Evolutionary conservation across 306 rosid species (phyloP), one percentile per base, ranked within the genome.

Genomic region (Sechiopsis laciniata): DNA sequence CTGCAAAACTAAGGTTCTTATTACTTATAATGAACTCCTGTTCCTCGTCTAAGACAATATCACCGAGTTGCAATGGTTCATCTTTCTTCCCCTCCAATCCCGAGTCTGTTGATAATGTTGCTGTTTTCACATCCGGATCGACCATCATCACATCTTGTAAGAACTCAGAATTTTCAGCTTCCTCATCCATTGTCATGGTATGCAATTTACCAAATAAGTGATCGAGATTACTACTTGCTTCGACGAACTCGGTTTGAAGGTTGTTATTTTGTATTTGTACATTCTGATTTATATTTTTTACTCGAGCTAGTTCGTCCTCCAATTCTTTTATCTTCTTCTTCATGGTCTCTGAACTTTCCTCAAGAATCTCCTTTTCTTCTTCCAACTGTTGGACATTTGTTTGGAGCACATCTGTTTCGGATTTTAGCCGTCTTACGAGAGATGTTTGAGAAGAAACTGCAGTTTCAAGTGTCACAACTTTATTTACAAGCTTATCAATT

Each of bases 401-500:
- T 53, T 89, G 91, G 69, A 95, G 90, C 57, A 82, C 80, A 72
- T 89, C 91, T 13, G 86, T 83, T 63, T 91, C 97, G 72, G 91
- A 85, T 79, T 60, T 81, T 51, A 95, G 72, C 66, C 81, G 83
- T 77, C 78, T 78, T 9, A 85, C 91, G 46, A 88, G 81, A 74
- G 81, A 83, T 60, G 80, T 81, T 76, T 91, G 96, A 80, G 92
- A 86, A 74, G 88, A 75, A 51, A 86, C 84, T 3, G 80, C 61
- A 20, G 89, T 88, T 82, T 95, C 96, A 62, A 95, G 75, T 5
- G 61, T 69, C 72, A 86, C 91, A 62, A 89, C 86, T 81, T 85
- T 84, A 79, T 56, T 83, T 45, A 91, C 97, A 56, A 95, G 92
- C 55, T 84, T 89, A 74, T 95, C 95, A 22, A 91, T 89, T 76